Evolutionary conservation across 1,284 basidiomycete genomes (phyloP).

Genomic region (Heterobasidion parviporum): DNA sequence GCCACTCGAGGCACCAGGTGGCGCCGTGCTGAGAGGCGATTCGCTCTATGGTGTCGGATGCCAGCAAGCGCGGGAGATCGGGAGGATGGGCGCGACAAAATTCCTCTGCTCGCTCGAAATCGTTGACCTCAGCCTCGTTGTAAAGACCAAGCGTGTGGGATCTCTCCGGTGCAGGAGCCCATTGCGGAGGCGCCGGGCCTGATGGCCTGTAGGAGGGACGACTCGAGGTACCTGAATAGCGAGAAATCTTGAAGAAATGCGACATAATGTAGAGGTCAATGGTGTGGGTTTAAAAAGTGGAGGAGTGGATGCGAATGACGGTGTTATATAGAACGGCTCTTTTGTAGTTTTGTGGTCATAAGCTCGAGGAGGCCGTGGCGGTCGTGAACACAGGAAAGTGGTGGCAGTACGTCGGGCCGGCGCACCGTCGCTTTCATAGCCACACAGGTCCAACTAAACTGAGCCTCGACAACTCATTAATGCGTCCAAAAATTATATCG

Average conservation of each 20-base stretch:
- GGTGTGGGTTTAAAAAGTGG: too few relatives aligned
- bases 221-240: too few relatives aligned
- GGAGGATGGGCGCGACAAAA: conserved; percentile 38
- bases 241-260: not conserved
- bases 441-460: too few relatives aligned
- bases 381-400: too few relatives aligned
- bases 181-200: conserved; percentile 13
- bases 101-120: conserved; percentile 38
- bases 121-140: conserved; percentile 45
- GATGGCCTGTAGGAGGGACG: not conserved
- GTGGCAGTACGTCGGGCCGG: too few relatives aligned
- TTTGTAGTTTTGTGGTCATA: too few relatives aligned
- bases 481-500: too few relatives aligned
- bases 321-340: too few relatives aligned
- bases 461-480: too few relatives aligned
- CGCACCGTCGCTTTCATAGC: too few relatives aligned
- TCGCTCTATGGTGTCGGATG: conserved; percentile 39
- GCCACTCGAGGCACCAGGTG: conserved; percentile 41
- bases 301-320: too few relatives aligned
- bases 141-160: conserved; percentile 37
- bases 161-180: conserved; percentile 41
- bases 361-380: too few relatives aligned
- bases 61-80: conserved; percentile 33
- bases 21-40: conserved; percentile 36
- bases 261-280: not conserved